Percentiles rank a stretch among this genome's conserved stretches.
Evolutionary conservation across 176 grass and related monocot species (phyloP).

Genomic region (Eleusine indica): DNA sequence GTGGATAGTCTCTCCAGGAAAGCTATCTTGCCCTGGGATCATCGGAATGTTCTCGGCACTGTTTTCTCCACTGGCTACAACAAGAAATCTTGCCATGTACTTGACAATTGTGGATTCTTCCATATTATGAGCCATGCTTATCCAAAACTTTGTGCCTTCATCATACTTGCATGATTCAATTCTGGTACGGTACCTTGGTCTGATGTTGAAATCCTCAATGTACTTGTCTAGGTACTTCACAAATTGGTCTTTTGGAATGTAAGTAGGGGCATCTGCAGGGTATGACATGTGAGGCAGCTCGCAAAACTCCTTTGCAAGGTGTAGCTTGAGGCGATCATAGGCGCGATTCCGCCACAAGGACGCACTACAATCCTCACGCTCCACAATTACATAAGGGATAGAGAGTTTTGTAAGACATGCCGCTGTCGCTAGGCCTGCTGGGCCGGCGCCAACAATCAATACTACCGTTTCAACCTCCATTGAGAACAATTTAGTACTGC

Average conservation of each 20-base stretch:
- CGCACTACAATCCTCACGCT: constrained; percentile 30
- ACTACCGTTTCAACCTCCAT: neutral
- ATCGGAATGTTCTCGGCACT: constrained; percentile 4
- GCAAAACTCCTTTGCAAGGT: constrained; percentile 53
- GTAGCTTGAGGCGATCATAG: constrained; percentile 47
- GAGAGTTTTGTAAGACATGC: neutral
- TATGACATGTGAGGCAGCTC: constrained; percentile 21
- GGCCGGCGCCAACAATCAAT: constrained; percentile 42
- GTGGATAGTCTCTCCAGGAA: constrained; percentile 39
- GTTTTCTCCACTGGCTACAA: constrained; percentile 58
- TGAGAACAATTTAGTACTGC: neutral
- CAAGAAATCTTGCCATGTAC: constrained; percentile 27
- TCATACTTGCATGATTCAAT: constrained; percentile 31
- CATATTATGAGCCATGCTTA: neutral
- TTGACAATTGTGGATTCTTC: neutral
- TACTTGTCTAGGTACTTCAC: constrained; percentile 37
- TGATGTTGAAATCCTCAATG: neutral
- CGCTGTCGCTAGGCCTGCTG: constrained; percentile 20
- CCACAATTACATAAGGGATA: constrained; percentile 3
- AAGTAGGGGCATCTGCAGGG: neutral
- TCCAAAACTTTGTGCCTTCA: neutral
- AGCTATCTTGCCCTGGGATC: constrained; percentile 15
- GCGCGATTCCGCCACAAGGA: constrained; percentile 42
- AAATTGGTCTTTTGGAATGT: constrained; percentile 30
- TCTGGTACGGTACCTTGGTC: neutral